Evolutionary conservation across 345 rosid genomes (phyloP), one percentile per base, ranked within the genome.

Genomic region (Iberis pinnata): DNA sequence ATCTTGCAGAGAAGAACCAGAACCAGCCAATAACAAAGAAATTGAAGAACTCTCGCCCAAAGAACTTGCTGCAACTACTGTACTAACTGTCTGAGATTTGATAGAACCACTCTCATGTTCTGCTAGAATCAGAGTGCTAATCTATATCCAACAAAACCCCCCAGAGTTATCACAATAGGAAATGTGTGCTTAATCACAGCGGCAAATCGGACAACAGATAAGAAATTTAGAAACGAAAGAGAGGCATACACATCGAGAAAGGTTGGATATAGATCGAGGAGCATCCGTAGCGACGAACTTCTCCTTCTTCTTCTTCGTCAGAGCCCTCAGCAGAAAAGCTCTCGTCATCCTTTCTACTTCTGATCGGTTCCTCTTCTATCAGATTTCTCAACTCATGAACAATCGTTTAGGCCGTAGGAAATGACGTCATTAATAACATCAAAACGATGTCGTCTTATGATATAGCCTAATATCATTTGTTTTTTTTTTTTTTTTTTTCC

Each of bases 21-120:
- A 84, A 37, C 96, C 96, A 46, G 96, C 98, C 60, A 92, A 53
- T 46, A 88, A 60, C 69, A 92, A 25, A 5, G 96, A 75, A 51
- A 88, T 70, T 4, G 83, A 64, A 67, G 79, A 78, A 22, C 67
- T 82, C 1, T 64, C 66, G 51, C 79, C 51, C 41, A 88, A 64
- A 25, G 65, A 64, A 51, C 70, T 85, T 0, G 98, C 95, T 1
- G 97, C 95, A 68, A 71, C 86, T 15, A 92, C 75, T 9, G 97
- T 90, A 57, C 80, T 81, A 58, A 88, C 11, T 2, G 83, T 76
- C 26, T 76, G 83, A 11, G 80, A 46, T 66, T 78, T 88, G 61
- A 92, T 59, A 1, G 62, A 63, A 29, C 98, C 95, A 18, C 79
- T 76, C 31, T 92, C 90, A 29, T 85, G 89, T 53, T 92, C 97